Evolutionary conservation across 2,329 filamentous ascomycete genomes (phyloP).

Genomic region (Cyphellophora attinorum): DNA sequence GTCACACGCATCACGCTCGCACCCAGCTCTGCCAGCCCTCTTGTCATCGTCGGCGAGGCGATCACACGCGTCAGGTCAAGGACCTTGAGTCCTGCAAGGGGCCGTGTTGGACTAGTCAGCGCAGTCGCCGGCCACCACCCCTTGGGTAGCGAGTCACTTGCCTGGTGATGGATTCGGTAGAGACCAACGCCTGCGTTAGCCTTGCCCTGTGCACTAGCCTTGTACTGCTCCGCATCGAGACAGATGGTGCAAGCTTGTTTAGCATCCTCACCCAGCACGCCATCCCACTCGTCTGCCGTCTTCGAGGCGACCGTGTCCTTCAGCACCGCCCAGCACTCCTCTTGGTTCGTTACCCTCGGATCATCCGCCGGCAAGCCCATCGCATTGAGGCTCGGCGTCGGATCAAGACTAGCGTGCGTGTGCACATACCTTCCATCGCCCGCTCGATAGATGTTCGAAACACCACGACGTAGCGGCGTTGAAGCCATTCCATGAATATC

Average conservation of each 20-base stretch:
- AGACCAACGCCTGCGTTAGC: slow-evolving; percentile 33
- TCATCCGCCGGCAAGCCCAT: slow-evolving; percentile 25
- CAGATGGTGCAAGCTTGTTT: slow-evolving; percentile 33
- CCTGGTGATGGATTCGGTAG: slow-evolving; percentile 25
- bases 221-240: slow-evolving; percentile 28
- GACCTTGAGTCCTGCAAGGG: slow-evolving; percentile 39
- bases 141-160: slow-evolving; percentile 7
- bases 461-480: slow-evolving; percentile 4
- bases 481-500: slow-evolving; percentile 4
- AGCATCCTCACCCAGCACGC: slow-evolving; percentile 25
- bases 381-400: slow-evolving; percentile 30
- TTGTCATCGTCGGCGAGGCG: slow-evolving; percentile 34
- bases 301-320: slow-evolving; percentile 24
- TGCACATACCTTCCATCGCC: slow-evolving; percentile 39
- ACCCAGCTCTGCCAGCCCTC: slow-evolving; percentile 33
- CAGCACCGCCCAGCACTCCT: slow-evolving; percentile 25
- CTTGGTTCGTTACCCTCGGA: slow-evolving; percentile 17
- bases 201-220: slow-evolving; percentile 30
- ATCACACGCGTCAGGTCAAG: slow-evolving; percentile 39
- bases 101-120: slow-evolving; percentile 24
- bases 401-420: slow-evolving; percentile 38
- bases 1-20: slow-evolving; percentile 40
- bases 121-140: slow-evolving; percentile 12
- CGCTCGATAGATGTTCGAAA: slow-evolving; percentile 37
- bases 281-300: slow-evolving; percentile 25